Conservation (phyloP, 1,284 basidiomycete genomes). For the Heterobasidion annosum region DNA sequence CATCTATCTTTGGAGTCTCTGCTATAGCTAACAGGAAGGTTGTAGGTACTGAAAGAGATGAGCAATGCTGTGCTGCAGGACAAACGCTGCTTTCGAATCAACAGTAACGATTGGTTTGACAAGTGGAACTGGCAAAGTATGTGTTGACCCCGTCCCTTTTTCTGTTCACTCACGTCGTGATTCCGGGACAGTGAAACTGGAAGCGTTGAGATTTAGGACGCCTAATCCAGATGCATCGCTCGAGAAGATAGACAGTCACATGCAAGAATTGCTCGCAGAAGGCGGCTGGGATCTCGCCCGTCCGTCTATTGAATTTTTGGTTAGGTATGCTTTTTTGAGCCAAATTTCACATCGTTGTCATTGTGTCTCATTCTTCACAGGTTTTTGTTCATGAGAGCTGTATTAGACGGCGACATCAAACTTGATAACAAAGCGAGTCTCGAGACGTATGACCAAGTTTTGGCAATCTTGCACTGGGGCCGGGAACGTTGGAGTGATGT, state of each 20-base stretch:
- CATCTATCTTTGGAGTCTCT: background rate
- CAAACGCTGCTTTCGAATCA: background rate
- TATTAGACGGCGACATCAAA: background rate
- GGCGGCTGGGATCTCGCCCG: slow-evolving; percentile 5
- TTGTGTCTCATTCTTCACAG: background rate
- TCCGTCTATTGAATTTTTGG: background rate
- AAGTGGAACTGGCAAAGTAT: slow-evolving; percentile 1
- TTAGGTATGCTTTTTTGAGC: slow-evolving; percentile 1
- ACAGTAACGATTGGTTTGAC: background rate
- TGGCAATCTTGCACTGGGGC: slow-evolving; percentile 8
- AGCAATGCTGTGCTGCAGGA: slow-evolving; percentile 2
- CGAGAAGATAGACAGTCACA: background rate
- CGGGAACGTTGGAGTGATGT: slow-evolving; percentile 6
- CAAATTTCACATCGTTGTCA: background rate
- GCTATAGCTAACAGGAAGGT: background rate
- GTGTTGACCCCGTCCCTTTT: background rate
- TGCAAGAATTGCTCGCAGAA: background rate
- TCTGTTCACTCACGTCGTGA: background rate
- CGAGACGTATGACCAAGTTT: background rate
- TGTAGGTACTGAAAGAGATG: background rate
- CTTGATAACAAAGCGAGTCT: background rate
- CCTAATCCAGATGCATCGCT: background rate
- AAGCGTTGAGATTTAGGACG: background rate
- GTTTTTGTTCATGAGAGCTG: background rate
- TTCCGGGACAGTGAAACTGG: background rate